These are phyloP conservation scores for Stemphylium beticola DNA, from an alignment of 2,329 filamentous ascomycete species.

Conservation along the genomic window DNA sequence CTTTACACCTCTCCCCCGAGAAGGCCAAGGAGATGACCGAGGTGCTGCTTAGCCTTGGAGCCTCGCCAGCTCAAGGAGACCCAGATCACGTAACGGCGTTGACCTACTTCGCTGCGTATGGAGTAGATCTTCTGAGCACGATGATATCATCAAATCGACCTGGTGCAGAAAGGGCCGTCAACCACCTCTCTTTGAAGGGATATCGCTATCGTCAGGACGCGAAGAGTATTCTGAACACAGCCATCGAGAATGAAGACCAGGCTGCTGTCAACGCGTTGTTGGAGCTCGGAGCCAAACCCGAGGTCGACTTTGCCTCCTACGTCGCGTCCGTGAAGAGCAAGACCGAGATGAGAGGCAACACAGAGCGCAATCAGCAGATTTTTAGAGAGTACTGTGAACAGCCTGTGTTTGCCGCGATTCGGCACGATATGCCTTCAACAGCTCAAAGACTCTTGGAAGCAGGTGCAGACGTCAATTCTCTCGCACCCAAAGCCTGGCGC, in stretches of 20 bases:
- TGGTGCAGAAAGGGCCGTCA: constrained; percentile 68
- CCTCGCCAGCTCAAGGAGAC: constrained; percentile 76
- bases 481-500: constrained; percentile 53
- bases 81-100: constrained; percentile 68
- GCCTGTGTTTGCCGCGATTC: constrained; percentile 68
- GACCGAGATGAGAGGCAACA: constrained; percentile 41
- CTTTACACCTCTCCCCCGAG: constrained; percentile 66
- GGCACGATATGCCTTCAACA: constrained; percentile 58
- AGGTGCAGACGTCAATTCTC: constrained; percentile 69
- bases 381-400: constrained; percentile 63
- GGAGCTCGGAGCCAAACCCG: constrained; percentile 61
- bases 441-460: constrained; percentile 65
- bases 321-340: constrained; percentile 62
- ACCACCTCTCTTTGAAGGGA: constrained; percentile 63
- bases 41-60: constrained; percentile 71
- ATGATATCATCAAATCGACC: constrained; percentile 68
- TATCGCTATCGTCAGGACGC: constrained; percentile 44
- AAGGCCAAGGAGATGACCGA: constrained; percentile 70
- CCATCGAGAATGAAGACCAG: constrained; percentile 41
- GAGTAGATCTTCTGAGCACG: constrained; percentile 14
- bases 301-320: constrained; percentile 64
- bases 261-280: constrained; percentile 55
- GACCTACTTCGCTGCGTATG: constrained; percentile 50
- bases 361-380: constrained; percentile 57
- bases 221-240: constrained; percentile 63